A percentile compares a stretch with the other conserved stretches of the same genome.
These are phyloP conservation scores for Pseudogymnoascus sp. DNA, from an alignment of 2,329 filamentous ascomycete genomes.

Conservation along the genomic window DNA sequence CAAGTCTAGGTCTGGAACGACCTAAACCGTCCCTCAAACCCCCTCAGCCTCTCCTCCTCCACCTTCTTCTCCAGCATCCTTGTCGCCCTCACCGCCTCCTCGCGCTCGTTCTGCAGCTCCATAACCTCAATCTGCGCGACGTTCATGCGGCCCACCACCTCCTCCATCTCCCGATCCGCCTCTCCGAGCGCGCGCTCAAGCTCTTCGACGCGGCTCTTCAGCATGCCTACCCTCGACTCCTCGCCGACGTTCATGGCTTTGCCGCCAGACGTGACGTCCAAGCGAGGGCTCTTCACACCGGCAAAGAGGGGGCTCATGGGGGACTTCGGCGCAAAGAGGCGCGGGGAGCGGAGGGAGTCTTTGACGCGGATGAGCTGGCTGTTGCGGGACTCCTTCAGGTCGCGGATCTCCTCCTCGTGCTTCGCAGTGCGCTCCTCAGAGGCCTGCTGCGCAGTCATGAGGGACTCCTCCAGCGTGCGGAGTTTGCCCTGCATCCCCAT, in stretches of 20 bases:
- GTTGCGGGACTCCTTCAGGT: slow-evolving; percentile 69
- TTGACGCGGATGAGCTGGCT: slow-evolving; percentile 69
- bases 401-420: slow-evolving; percentile 77
- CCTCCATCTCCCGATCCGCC: slow-evolving; percentile 74
- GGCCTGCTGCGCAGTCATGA: slow-evolving; percentile 73
- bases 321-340: slow-evolving; percentile 48
- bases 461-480: slow-evolving; percentile 72
- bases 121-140: slow-evolving; percentile 75
- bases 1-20: background rate
- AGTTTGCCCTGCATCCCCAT: slow-evolving; percentile 75
- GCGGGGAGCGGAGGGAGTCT: slow-evolving; percentile 40
- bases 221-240: slow-evolving; percentile 62
- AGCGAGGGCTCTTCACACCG: slow-evolving; percentile 44
- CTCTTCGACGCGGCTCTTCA: slow-evolving; percentile 73
- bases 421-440: slow-evolving; percentile 76
- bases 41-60: slow-evolving; percentile 32
- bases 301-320: slow-evolving; percentile 56
- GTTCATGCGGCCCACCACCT: slow-evolving; percentile 77
- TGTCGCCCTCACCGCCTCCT: slow-evolving; percentile 66
- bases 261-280: slow-evolving; percentile 40
- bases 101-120: slow-evolving; percentile 65
- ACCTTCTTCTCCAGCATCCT: slow-evolving; percentile 61
- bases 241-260: slow-evolving; percentile 59
- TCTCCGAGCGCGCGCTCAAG: slow-evolving; percentile 73
- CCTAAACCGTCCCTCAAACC: slow-evolving; percentile 24